Conservation (phyloP, 2,329 filamentous ascomycete species). For the Elsinoe australis region DNA sequence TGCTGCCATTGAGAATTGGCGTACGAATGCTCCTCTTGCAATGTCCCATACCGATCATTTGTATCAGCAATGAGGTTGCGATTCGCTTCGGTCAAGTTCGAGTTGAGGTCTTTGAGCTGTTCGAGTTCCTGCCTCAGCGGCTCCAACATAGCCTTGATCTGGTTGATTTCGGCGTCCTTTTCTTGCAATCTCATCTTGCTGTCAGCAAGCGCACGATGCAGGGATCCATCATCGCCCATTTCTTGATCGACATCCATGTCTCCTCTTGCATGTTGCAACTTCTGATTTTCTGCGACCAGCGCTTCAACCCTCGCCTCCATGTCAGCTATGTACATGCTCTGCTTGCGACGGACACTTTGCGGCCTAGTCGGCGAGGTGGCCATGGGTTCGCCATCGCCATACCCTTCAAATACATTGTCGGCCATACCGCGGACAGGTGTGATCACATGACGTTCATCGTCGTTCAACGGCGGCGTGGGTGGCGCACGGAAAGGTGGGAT, state of each 20-base stretch:
- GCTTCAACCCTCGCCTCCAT: slow-evolving; percentile 80
- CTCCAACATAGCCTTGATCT: slow-evolving; percentile 68
- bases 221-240: slow-evolving; percentile 44
- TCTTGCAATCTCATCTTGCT: slow-evolving; percentile 66
- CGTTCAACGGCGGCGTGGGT: slow-evolving; percentile 47
- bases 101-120: slow-evolving; percentile 74
- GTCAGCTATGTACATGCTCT: slow-evolving; percentile 91
- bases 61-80: slow-evolving; percentile 67
- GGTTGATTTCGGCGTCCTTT: slow-evolving; percentile 78
- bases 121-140: slow-evolving; percentile 75
- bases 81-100: slow-evolving; percentile 69
- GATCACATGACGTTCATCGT: slow-evolving; percentile 74
- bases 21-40: slow-evolving; percentile 57
- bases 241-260: slow-evolving; percentile 20
- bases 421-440: slow-evolving; percentile 54
- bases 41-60: slow-evolving; percentile 58
- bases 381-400: slow-evolving; percentile 84
- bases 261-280: slow-evolving; percentile 57
- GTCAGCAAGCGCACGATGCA: slow-evolving; percentile 49
- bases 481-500: slow-evolving; percentile 32
- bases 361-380: slow-evolving; percentile 79
- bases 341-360: slow-evolving; percentile 90
- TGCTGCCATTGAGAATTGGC: slow-evolving; percentile 47
- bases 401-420: slow-evolving; percentile 90
- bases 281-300: slow-evolving; percentile 74